Percentiles rank a stretch among this genome's conserved stretches.
Evolutionary conservation across 1,284 basidiomycete species (phyloP).

Genomic region (Phellopilus nigrolimitatus): DNA sequence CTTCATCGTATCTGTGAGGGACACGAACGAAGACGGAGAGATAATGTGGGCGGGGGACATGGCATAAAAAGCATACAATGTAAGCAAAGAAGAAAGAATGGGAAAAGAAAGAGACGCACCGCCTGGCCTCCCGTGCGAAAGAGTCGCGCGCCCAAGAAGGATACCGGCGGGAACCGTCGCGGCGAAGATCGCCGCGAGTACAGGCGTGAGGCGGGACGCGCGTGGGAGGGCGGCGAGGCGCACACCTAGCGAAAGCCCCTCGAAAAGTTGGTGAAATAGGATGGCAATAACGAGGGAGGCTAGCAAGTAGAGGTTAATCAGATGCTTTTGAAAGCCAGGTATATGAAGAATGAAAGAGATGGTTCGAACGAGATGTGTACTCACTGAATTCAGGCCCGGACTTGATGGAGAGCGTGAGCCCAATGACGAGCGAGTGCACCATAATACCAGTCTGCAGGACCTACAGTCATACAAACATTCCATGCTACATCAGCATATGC

Average conservation of each 20-base stretch:
- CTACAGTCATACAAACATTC: conserved; percentile 31
- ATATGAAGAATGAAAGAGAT: conserved; percentile 7
- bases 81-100: neutral
- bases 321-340: conserved; percentile 10
- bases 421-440: conserved; percentile 79
- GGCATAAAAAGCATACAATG: neutral
- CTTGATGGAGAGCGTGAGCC: conserved; percentile 64
- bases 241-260: conserved; percentile 73
- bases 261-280: conserved; percentile 76
- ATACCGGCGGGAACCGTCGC: conserved; percentile 68
- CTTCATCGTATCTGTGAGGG: conserved; percentile 29
- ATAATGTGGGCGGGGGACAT: too few species aligned
- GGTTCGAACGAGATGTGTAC: too few species aligned
- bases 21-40: neutral
- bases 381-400: conserved; percentile 64
- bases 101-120: conserved; percentile 25
- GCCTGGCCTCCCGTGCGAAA: conserved; percentile 32
- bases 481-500: neutral
- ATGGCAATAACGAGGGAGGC: conserved; percentile 70
- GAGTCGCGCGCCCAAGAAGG: conserved; percentile 46
- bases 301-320: conserved; percentile 31
- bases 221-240: conserved; percentile 68
- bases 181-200: conserved; percentile 53
- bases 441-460: conserved; percentile 75
- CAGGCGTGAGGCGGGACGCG: conserved; percentile 26